Conservation (phyloP, 2,329 filamentous ascomycete genomes). For the Cyphellophora attinorum region DNA sequence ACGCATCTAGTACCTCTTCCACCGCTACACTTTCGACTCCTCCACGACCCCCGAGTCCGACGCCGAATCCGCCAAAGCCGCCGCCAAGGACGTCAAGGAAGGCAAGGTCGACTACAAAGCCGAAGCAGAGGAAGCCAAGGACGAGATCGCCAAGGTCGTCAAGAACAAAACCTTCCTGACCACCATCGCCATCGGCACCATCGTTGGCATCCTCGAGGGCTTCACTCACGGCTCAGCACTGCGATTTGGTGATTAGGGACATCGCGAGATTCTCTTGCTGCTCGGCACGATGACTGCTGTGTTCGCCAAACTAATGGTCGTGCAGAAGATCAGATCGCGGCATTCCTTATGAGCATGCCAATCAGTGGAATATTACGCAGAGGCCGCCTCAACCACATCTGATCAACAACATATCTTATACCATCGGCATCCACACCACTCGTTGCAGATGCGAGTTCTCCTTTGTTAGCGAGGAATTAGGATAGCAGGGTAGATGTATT, state of each 20-base stretch:
- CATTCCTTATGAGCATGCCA: too few species aligned
- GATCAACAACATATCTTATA: too few species aligned
- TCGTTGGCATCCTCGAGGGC: constrained; percentile 1
- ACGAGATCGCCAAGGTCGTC: constrained; percentile 1
- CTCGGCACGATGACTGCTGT: too few species aligned
- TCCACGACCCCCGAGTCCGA: not conserved
- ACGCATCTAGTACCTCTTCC: constrained; percentile 1
- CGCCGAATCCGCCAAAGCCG: constrained; percentile 1
- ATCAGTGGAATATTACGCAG: too few species aligned
- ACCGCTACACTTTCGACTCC: not conserved
- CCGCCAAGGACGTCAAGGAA: not conserved
- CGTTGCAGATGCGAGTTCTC: too few species aligned
- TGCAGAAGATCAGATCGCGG: too few species aligned
- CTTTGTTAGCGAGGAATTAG: too few species aligned
- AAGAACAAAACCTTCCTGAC: constrained; percentile 3
- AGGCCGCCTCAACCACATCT: too few species aligned
- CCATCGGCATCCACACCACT: too few species aligned
- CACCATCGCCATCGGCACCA: not conserved
- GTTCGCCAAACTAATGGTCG: too few species aligned
- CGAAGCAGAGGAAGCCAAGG: constrained; percentile 2
- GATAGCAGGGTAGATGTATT: too few species aligned
- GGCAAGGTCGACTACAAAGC: not conserved
- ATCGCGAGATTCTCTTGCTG: too few species aligned
- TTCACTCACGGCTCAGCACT: not conserved
- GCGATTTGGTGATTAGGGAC: not conserved